Conservation (phyloP, 371 early-diverging fungal genomes). For the Umbelopsis sp. region DNA sequence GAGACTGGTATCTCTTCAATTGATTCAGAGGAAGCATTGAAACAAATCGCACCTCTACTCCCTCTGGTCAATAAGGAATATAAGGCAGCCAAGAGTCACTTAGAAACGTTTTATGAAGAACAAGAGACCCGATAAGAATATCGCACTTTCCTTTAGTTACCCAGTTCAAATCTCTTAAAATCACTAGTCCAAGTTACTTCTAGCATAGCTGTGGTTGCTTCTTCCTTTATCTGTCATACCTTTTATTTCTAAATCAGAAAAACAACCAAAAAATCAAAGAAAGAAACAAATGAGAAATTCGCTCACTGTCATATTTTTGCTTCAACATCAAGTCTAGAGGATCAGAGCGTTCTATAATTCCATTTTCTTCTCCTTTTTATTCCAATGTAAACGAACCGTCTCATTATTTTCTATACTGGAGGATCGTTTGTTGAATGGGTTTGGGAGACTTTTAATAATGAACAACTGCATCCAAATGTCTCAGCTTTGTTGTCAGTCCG, state of each 20-base stretch:
- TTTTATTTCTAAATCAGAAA: neutral
- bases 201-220: constrained; percentile 1
- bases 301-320: too few relatives aligned
- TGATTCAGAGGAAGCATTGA: constrained; percentile 65
- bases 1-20: constrained; percentile 58
- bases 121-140: constrained; percentile 41
- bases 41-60: constrained; percentile 62
- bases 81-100: constrained; percentile 74
- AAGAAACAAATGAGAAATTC: neutral
- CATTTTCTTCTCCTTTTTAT: too few relatives aligned
- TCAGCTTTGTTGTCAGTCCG: too few relatives aligned
- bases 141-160: neutral
- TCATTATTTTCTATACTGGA: too few relatives aligned
- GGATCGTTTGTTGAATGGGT: too few relatives aligned
- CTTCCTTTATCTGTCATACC: neutral
- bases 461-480: too few relatives aligned
- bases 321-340: too few relatives aligned
- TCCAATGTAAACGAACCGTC: too few relatives aligned
- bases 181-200: neutral
- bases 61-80: constrained; percentile 71
- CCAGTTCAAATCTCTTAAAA: neutral
- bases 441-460: too few relatives aligned
- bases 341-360: too few relatives aligned
- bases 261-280: neutral
- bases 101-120: constrained; percentile 75